A percentile compares a stretch with the other conserved stretches of the same genome.
phyloP scores from a whole-genome alignment of 148 eudicot species.

The Dianthus caryophyllus region DNA sequence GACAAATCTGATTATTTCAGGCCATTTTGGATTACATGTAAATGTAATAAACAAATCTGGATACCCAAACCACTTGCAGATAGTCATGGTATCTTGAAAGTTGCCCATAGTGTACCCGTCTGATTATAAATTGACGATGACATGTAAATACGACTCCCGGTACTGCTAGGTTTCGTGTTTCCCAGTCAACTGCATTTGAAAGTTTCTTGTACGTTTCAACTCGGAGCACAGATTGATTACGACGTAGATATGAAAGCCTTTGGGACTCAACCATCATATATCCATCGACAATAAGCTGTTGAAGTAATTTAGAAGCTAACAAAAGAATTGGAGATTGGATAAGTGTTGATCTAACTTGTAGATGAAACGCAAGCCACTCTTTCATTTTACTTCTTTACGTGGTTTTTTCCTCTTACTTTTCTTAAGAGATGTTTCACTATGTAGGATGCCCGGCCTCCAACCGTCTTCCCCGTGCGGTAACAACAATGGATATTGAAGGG shows the following conservation, averaged over 20 bases:
- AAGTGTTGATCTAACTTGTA: no score
- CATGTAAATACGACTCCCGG: no score
- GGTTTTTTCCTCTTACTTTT: neutral
- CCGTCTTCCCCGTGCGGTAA: neutral
- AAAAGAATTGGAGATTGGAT: neutral
- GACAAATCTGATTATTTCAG: neutral
- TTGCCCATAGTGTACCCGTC: neutral
- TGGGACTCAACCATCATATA: no score
- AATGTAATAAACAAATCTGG: neutral
- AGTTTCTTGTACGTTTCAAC: no score
- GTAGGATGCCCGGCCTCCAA: neutral
- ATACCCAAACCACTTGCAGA: neutral
- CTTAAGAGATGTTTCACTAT: neutral
- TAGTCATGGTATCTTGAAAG: slow-evolving; percentile 3
- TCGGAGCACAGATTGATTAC: no score
- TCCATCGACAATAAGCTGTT: neutral
- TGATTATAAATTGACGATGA: no score
- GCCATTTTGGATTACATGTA: slow-evolving; percentile 1
- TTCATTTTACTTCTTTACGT: neutral
- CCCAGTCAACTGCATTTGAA: no score
- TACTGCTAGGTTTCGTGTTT: neutral
- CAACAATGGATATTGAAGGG: neutral
- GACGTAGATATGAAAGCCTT: no score
- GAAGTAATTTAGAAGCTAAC: neutral
- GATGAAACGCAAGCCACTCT: no score